These are phyloP conservation scores for Hypholoma fasciculare DNA, from an alignment of 768 basidiomycete species.

Conservation along the genomic window DNA sequence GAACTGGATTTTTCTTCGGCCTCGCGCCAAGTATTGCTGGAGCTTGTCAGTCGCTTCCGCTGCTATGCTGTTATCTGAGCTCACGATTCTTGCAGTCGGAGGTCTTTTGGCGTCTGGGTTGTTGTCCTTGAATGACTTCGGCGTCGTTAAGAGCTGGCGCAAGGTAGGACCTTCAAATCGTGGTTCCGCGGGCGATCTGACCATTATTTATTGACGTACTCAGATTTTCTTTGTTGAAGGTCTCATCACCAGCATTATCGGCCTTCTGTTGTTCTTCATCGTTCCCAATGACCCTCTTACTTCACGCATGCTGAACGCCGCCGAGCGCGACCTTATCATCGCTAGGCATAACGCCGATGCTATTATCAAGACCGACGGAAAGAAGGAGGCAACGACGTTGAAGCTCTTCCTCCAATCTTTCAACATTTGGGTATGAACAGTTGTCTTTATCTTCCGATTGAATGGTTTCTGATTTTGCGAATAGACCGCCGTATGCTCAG, in stretches of 20 bases:
- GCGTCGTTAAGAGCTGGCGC: conserved; percentile 31
- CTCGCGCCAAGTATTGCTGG: conserved; percentile 33
- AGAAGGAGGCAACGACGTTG: conserved; percentile 25
- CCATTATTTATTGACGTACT: no score
- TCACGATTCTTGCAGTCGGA: conserved; percentile 24
- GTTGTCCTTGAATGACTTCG: conserved; percentile 31
- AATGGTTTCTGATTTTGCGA: background rate
- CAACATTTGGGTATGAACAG: conserved; percentile 18
- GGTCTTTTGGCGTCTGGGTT: conserved; percentile 40
- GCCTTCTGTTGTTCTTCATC: conserved; percentile 24
- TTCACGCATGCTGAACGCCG: conserved; percentile 26
- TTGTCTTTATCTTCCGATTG: conserved; percentile 22
- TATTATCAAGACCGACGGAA: conserved; percentile 25
- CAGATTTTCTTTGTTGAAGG: conserved; percentile 35
- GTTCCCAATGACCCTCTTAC: conserved; percentile 25
- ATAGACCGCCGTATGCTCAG: conserved; percentile 30
- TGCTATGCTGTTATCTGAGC: background rate
- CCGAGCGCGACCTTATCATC: conserved; percentile 27
- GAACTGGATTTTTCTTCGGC: conserved; percentile 36
- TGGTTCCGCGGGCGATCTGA: no score
- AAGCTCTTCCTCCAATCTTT: conserved; percentile 23
- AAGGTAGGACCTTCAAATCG: conserved; percentile 23
- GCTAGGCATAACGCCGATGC: conserved; percentile 30
- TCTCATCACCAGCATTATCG: conserved; percentile 28
- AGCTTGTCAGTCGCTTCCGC: conserved; percentile 25